Conservation (phyloP, 139 green algal species). For the Coccomyxa sp. region DNA sequence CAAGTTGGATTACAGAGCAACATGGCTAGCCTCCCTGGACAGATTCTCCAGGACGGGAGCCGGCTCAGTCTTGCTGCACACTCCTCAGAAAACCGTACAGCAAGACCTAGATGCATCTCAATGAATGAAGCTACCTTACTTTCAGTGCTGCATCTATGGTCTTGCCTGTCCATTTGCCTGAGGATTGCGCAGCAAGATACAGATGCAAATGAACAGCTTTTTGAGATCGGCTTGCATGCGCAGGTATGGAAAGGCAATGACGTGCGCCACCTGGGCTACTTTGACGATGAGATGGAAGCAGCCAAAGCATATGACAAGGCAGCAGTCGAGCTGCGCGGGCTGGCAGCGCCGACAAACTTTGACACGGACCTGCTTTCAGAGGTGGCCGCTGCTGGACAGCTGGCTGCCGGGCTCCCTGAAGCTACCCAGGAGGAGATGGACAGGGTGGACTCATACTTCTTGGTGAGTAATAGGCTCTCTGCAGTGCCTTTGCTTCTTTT, state of each 20-base stretch:
- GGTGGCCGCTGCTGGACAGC: background rate
- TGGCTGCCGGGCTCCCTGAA: background rate
- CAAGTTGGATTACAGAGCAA: too few species aligned
- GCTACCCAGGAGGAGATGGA: background rate
- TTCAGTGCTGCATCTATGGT: background rate
- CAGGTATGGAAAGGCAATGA: conserved; percentile 17
- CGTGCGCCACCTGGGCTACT: conserved; percentile 47
- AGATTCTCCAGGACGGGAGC: too few species aligned
- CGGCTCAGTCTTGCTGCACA: too few species aligned
- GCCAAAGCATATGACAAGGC: conserved; percentile 55
- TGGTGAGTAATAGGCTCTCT: background rate
- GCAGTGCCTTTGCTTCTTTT: background rate
- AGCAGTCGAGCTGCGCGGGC: conserved; percentile 40
- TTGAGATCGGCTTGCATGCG: too few species aligned
- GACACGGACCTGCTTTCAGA: background rate
- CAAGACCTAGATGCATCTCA: background rate
- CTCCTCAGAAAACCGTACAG: too few species aligned
- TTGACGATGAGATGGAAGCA: conserved; percentile 51
- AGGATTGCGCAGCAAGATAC: too few species aligned
- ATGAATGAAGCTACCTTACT: background rate
- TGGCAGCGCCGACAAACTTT: conserved; percentile 46
- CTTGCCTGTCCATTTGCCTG: too few species aligned
- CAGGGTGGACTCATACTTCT: background rate
- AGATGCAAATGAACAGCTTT: too few species aligned
- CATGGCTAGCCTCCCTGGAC: too few species aligned